Percentiles rank a stretch among this genome's conserved stretches.
Conservation (phyloP, 352 stramenopile genomes). For the Globisporangium carolinianum region DNA sequence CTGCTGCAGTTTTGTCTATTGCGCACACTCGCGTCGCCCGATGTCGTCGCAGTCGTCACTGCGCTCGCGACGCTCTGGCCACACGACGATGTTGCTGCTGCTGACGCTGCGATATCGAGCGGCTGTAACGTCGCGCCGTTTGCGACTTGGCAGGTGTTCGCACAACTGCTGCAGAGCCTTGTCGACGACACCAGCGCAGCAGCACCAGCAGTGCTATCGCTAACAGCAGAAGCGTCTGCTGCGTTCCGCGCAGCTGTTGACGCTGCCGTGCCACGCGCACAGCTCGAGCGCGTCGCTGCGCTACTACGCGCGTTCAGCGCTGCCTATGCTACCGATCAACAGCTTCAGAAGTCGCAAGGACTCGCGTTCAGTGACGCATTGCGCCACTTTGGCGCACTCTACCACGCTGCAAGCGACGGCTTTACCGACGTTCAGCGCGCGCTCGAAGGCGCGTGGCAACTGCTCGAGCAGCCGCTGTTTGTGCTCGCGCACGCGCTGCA, state of each 20-base stretch:
- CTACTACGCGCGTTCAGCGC: slow-evolving; percentile 33
- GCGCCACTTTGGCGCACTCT: slow-evolving; percentile 38
- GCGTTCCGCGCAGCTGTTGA: slow-evolving; percentile 24
- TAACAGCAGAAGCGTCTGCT: neutral
- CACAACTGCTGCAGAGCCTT: slow-evolving; percentile 27
- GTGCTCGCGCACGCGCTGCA: slow-evolving; percentile 54
- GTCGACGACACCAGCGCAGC: slow-evolving; percentile 24
- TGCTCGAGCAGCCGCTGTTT: slow-evolving; percentile 62
- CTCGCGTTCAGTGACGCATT: slow-evolving; percentile 29
- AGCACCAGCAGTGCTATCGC: neutral
- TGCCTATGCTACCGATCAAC: slow-evolving; percentile 4
- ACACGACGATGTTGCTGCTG: slow-evolving; percentile 17
- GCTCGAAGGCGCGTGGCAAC: slow-evolving; percentile 48
- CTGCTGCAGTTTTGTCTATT: slow-evolving; percentile 39
- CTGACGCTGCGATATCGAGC: slow-evolving; percentile 1
- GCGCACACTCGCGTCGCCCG: slow-evolving; percentile 27
- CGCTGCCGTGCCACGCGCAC: slow-evolving; percentile 23
- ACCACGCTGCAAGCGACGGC: slow-evolving; percentile 25
- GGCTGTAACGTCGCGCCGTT: slow-evolving; percentile 16
- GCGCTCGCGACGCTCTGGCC: slow-evolving; percentile 33
- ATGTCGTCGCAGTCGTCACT: slow-evolving; percentile 28
- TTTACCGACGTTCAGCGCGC: slow-evolving; percentile 37
- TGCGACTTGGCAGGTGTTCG: slow-evolving; percentile 23
- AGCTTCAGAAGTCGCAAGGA: slow-evolving; percentile 6
- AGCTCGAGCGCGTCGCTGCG: slow-evolving; percentile 32